Percentiles rank a stretch among this genome's conserved stretches.
Evolutionary conservation across 1,284 basidiomycete species (phyloP).

Genomic region (Heliocybe sulcata): DNA sequence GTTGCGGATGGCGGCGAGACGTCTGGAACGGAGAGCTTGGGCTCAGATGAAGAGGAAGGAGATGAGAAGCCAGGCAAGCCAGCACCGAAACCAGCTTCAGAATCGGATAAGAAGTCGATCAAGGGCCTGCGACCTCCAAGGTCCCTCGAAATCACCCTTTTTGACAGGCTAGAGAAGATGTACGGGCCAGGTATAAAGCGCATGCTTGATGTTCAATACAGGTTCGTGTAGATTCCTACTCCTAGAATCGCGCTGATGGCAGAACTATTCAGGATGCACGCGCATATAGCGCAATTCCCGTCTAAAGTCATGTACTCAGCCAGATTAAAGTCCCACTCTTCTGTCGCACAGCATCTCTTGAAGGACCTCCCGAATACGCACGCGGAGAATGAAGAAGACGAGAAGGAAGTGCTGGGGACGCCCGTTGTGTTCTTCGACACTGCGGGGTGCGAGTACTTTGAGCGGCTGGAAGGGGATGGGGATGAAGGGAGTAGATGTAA

Average conservation of each 20-base stretch:
- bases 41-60: background rate
- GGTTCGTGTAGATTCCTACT: slow-evolving; percentile 39
- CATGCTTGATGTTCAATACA: slow-evolving; percentile 83
- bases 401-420: slow-evolving; percentile 63
- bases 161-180: slow-evolving; percentile 84
- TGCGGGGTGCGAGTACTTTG: slow-evolving; percentile 87
- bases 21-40: background rate
- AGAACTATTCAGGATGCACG: slow-evolving; percentile 66
- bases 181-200: slow-evolving; percentile 82
- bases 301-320: slow-evolving; percentile 76
- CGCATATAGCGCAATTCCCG: slow-evolving; percentile 82
- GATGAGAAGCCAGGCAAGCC: background rate
- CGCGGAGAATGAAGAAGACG: slow-evolving; percentile 46
- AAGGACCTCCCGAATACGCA: slow-evolving; percentile 57
- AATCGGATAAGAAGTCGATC: slow-evolving; percentile 14
- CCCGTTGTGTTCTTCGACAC: slow-evolving; percentile 95
- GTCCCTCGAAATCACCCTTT: slow-evolving; percentile 84
- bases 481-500: slow-evolving; percentile 89
- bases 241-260: background rate
- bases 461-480: slow-evolving; percentile 56
- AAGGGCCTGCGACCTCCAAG: slow-evolving; percentile 51
- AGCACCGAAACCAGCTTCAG: slow-evolving; percentile 9
- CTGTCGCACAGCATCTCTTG: slow-evolving; percentile 69
- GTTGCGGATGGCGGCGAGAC: background rate
- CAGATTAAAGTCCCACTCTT: slow-evolving; percentile 63